Evolutionary conservation across 805 yeast genomes (phyloP).

Genomic region (Metschnikowia anglica): DNA sequence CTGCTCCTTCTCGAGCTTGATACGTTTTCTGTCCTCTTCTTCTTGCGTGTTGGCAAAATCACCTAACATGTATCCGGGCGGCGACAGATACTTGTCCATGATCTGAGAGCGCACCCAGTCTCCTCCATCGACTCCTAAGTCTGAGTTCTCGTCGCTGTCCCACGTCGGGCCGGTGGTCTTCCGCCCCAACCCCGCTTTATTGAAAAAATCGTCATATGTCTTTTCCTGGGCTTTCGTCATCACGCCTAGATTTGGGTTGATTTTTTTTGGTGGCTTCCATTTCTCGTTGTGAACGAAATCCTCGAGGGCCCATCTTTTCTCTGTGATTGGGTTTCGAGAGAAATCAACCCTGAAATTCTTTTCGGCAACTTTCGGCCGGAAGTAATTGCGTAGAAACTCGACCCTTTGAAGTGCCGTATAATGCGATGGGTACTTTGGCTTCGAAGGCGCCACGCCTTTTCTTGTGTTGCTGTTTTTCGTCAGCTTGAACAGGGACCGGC

Average conservation of each 20-base stretch:
- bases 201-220: conserved; percentile 20
- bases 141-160: conserved; percentile 20
- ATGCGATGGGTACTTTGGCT: conserved; percentile 15
- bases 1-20: conserved; percentile 24
- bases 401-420: conserved; percentile 36
- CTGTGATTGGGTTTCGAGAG: conserved; percentile 36
- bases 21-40: conserved; percentile 21
- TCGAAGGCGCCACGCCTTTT: neutral
- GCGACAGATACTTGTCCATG: conserved; percentile 38
- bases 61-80: conserved; percentile 42
- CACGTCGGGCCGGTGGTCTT: conserved; percentile 18
- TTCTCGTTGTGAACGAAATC: conserved; percentile 37
- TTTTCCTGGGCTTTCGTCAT: conserved; percentile 24
- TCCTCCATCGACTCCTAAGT: conserved; percentile 1
- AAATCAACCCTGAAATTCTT: conserved; percentile 27
- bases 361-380: conserved; percentile 23
- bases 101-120: conserved; percentile 28
- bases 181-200: conserved; percentile 19
- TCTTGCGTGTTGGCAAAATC: conserved; percentile 40
- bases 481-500: neutral
- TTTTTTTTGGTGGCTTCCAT: conserved; percentile 21
- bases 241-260: conserved; percentile 19
- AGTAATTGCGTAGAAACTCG: conserved; percentile 29
- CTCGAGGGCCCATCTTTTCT: conserved; percentile 33
- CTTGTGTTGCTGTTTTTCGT: neutral